Base-by-base conservation (phyloP, 768 basidiomycete species). In the Boletus patriciae region DNA sequence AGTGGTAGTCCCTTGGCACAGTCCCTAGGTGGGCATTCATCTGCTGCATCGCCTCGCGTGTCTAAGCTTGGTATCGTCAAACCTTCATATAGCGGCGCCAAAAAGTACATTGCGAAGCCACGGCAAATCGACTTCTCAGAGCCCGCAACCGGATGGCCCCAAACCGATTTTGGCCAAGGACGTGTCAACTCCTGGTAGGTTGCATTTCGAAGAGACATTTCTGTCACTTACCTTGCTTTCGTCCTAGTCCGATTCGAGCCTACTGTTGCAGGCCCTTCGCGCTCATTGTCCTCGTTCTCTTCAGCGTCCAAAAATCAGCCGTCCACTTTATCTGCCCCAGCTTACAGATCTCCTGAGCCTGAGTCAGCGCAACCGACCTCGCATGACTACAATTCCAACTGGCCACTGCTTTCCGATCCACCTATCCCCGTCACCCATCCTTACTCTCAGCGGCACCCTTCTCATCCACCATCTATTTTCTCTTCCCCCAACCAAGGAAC, bases 21-120 rank as follows among this genome's bases (percentile, higher is more conserved):
- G 36, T 59, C 60, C 29, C 57, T 46, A 67, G 68, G 67, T 67
- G 50, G 53, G 68, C 45, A 37, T 59, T 58, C 46, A 53, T 64
- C 51, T 52, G 1, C 25, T 57, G 27, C 43, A 36, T 60, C 41
- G 6, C n/a, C 8, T 53, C 31, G 41, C 37, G 8, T 38, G 15
- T 52, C 59, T 59, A 37, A 61, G 59, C 50, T 38, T 48, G 46
- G 46, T 34, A 33, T 52, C 23, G n/a, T 58, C 43, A 25, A 53
- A 57, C 50, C 16, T 42, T 33, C 44, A 57, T 40, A 38, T 37
- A 60, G 55, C 18, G 27, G 46, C 46, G 23, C 44, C 45, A 19
- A 58, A 62, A 47, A 47, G 46, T 36, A 42, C 19, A 8, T 52
- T 47, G 34, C 67, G 50, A 42, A 41, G 50, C 18, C 57, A 51